phyloP scores from a whole-genome alignment of 352 stramenopile species.

The Thalassiosira tumida region DNA sequence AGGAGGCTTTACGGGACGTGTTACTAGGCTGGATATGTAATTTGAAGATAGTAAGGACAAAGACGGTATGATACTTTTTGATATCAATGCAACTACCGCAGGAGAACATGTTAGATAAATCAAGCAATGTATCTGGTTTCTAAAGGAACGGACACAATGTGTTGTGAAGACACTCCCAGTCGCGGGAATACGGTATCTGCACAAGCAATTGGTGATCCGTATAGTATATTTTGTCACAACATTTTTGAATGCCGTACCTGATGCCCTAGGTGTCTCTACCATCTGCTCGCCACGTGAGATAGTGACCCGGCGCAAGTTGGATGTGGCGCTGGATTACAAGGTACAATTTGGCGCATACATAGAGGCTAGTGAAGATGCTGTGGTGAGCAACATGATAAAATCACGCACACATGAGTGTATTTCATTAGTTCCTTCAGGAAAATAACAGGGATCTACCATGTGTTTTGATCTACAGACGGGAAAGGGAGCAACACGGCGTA shows the following conservation, averaged over 20 bases:
- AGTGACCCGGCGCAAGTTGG: constrained; percentile 4
- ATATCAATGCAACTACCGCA: constrained; percentile 23
- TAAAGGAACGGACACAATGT: constrained; percentile 37
- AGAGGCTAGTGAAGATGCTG: constrained; percentile 18
- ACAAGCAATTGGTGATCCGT: constrained; percentile 12
- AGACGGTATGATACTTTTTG: neutral
- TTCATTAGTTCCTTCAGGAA: neutral
- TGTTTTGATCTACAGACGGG: constrained; percentile 60
- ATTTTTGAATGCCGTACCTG: constrained; percentile 17
- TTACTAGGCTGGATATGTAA: no score
- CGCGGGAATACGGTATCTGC: neutral
- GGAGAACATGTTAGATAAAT: constrained; percentile 52
- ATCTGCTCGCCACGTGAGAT: constrained; percentile 44
- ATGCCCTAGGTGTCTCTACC: neutral
- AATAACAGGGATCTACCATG: neutral
- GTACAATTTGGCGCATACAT: constrained; percentile 56
- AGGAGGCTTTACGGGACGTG: constrained; percentile 24
- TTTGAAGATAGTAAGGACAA: constrained; percentile 16
- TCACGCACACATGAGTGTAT: neutral
- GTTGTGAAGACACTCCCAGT: no score
- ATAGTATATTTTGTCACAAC: constrained; percentile 9
- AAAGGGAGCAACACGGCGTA: no score
- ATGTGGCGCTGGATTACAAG: constrained; percentile 5
- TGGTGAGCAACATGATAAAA: constrained; percentile 15
- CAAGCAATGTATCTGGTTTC: constrained; percentile 14